Base-by-base conservation (phyloP, 192 early-diverging fungal genomes). In the Coemansia sp. region DNA sequence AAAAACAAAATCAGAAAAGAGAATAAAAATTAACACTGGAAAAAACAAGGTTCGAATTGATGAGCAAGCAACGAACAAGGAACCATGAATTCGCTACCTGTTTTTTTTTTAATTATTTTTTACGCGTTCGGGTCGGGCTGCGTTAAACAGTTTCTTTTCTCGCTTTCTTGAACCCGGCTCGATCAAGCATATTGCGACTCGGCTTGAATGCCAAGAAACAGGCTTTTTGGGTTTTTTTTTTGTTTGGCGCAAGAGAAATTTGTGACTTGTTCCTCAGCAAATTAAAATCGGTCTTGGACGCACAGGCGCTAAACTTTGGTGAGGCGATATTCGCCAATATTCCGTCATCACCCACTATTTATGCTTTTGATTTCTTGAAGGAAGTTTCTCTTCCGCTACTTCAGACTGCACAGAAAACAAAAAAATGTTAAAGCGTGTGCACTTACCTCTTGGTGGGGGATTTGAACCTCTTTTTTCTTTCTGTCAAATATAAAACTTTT, bases 21-120 rank as follows among this genome's bases (percentile, higher is more conserved):
- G 40, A 38, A 10, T 1, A 38, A 10, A 10, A 38, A 12, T n/a
- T n/a, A 38, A 38, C 5, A 25, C 22, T 25, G 36, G 5, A 29
- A 61, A 36, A 54, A 59, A 25, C 30, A 12, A 28, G 22, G 22
- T 25, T 25, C 22, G 22, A 25, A 36, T n/a, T 22, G 30, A 57
- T 7, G 34, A 48, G 38, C 22, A 56, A 30, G 54, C 10, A 29
- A 22, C 8, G 6, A 14, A 30, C 28, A 56, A 56, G 10, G 10
- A 48, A 68, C 3, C 30, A 31, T 33, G 33, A 51, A 64, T 34
- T 45, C 11, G 36, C 36, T 38, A 38, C 36, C 36, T 38, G 22
- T 25, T 25, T 25, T 25, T 25, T 25, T 25, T 25, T 25, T 25
- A 25, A 25, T 25, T 25, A 0, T 25, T 25, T 25, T 25, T 25